Evolutionary conservation across 2,329 filamentous ascomycete species (phyloP).

Genomic region (Pyricularia sp.): DNA sequence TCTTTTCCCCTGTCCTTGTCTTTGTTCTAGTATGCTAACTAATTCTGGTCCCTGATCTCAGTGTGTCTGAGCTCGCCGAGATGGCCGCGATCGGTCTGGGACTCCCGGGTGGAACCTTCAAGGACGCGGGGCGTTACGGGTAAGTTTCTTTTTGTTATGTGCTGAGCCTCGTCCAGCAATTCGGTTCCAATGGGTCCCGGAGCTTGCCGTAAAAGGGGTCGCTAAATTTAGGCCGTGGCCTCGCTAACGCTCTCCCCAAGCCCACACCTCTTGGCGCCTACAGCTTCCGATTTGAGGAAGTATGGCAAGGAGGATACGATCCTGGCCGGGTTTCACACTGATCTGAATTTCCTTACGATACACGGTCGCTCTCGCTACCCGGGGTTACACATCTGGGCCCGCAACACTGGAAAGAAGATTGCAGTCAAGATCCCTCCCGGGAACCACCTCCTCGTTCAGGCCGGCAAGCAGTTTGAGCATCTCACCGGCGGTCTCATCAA

Average conservation of each 20-base stretch:
- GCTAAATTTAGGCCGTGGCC: neutral
- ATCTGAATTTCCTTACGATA: constrained; percentile 57
- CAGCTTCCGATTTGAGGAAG: constrained; percentile 45
- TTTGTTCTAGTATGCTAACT: neutral
- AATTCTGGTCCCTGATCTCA: constrained; percentile 13
- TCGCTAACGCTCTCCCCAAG: constrained; percentile 18
- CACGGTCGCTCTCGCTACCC: constrained; percentile 54
- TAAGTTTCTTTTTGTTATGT: constrained; percentile 16
- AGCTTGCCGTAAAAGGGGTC: neutral
- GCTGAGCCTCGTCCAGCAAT: neutral
- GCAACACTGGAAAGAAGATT: constrained; percentile 51
- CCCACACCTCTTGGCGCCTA: constrained; percentile 52
- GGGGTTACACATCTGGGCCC: constrained; percentile 53
- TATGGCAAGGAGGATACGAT: constrained; percentile 47
- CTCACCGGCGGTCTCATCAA: constrained; percentile 51
- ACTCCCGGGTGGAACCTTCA: constrained; percentile 42
- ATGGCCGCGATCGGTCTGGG: constrained; percentile 50
- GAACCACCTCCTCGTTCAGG: constrained; percentile 50
- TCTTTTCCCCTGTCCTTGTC: neutral
- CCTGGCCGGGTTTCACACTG: constrained; percentile 54
- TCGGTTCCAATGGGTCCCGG: neutral
- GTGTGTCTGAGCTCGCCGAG: constrained; percentile 45
- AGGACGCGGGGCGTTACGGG: constrained; percentile 46
- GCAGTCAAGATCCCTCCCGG: constrained; percentile 48
- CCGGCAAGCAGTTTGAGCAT: constrained; percentile 55